These are phyloP conservation scores for Syncephalastrum sp. DNA, from an alignment of 371 early-diverging fungal genomes.

Conservation along the genomic window DNA sequence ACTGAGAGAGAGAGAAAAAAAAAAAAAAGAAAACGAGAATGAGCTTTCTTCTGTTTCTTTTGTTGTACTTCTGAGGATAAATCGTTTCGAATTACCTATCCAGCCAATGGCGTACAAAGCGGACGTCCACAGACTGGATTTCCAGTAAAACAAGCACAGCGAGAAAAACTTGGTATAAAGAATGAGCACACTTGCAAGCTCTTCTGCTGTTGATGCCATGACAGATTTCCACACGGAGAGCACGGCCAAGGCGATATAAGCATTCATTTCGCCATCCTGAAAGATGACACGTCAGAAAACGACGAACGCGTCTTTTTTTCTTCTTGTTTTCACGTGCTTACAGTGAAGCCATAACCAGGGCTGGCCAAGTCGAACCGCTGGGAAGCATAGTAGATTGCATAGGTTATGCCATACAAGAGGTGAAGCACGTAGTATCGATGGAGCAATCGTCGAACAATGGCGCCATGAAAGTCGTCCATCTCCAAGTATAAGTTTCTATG, in stretches of 20 bases:
- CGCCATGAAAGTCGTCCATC: too few species aligned
- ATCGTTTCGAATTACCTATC: conserved; percentile 38
- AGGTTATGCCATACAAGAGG: conserved; percentile 29
- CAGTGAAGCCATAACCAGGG: neutral
- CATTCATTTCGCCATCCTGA: conserved; percentile 35
- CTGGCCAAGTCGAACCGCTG: conserved; percentile 8
- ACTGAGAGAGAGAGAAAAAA: conserved; percentile 17
- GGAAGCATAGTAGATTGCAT: conserved; percentile 17
- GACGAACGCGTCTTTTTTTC: neutral
- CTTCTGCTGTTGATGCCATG: conserved; percentile 53
- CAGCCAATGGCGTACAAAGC: conserved; percentile 43
- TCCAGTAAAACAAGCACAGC: conserved; percentile 43
- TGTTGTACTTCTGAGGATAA: neutral
- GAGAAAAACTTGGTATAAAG: conserved; percentile 55
- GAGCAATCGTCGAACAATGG: conserved; percentile 6
- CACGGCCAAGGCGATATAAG: conserved; percentile 24
- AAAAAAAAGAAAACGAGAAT: conserved; percentile 1
- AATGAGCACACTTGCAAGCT: conserved; percentile 53
- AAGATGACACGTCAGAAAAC: neutral
- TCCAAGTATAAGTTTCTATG: too few species aligned
- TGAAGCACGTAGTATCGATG: conserved; percentile 58
- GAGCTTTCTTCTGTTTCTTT: neutral
- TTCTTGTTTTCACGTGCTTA: neutral
- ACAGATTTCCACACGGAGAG: conserved; percentile 39
- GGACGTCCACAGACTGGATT: conserved; percentile 31